These are phyloP conservation scores for Epichloe aotearoae DNA, from an alignment of 2,329 filamentous ascomycete genomes.

Conservation along the genomic window DNA sequence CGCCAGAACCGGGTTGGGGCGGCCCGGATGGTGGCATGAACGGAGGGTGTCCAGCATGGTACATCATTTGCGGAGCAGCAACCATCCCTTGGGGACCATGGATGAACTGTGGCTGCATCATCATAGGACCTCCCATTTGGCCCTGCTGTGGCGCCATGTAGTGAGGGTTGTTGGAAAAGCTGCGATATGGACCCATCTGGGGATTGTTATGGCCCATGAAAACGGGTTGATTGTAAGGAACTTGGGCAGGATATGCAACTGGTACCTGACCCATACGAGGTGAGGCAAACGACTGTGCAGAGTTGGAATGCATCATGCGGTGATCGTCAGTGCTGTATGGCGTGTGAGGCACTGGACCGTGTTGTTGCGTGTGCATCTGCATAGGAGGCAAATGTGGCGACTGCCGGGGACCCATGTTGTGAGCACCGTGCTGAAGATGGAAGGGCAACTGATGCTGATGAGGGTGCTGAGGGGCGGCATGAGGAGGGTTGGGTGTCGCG, in stretches of 20 bases:
- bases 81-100: constrained; percentile 57
- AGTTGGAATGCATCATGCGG: constrained; percentile 78
- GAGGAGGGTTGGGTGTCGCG: constrained; percentile 55
- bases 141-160: constrained; percentile 59
- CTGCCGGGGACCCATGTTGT: constrained; percentile 52
- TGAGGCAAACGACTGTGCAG: constrained; percentile 73
- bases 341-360: constrained; percentile 50
- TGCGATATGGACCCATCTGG: constrained; percentile 58
- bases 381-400: constrained; percentile 67
- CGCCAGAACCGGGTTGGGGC: constrained; percentile 47
- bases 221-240: constrained; percentile 59
- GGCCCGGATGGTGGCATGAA: constrained; percentile 49
- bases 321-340: constrained; percentile 69
- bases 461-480: constrained; percentile 58
- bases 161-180: constrained; percentile 55
- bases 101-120: constrained; percentile 71
- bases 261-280: constrained; percentile 61
- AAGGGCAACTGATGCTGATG: constrained; percentile 77
- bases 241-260: constrained; percentile 57
- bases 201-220: constrained; percentile 57
- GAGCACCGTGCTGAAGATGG: constrained; percentile 64
- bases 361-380: constrained; percentile 62
- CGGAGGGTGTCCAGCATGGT: constrained; percentile 50
- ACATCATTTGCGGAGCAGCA: constrained; percentile 68
- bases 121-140: constrained; percentile 66